Evolutionary conservation across 371 early-diverging fungal species (phyloP).

Genomic region (Mucor mucedo): DNA sequence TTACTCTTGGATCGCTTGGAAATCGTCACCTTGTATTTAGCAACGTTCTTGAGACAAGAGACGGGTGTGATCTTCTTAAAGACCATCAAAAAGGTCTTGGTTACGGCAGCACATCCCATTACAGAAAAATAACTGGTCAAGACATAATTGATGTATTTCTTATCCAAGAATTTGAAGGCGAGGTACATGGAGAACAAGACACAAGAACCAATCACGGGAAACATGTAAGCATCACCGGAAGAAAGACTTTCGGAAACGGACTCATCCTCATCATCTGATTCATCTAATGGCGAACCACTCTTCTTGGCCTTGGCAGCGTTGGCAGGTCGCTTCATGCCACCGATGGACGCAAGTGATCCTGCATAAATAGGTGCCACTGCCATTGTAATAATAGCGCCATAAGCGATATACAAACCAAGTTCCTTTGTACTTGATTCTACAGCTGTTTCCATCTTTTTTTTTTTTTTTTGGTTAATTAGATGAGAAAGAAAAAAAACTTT

Average conservation of each 20-base stretch:
- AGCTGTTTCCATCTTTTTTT: too few relatives aligned
- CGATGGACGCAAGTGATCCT: constrained; percentile 82
- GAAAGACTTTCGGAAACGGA: constrained; percentile 79
- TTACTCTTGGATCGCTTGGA: constrained; percentile 76
- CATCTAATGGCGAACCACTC: constrained; percentile 40
- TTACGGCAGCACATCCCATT: constrained; percentile 79
- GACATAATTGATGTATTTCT: constrained; percentile 84
- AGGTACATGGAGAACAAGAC: constrained; percentile 87
- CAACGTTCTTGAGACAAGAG: constrained; percentile 56
- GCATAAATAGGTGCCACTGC: constrained; percentile 88
- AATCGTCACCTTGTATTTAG: constrained; percentile 73
- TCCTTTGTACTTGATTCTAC: constrained; percentile 24
- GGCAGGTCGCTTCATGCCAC: constrained; percentile 70
- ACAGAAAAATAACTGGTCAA: constrained; percentile 89
- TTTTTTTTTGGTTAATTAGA: too few relatives aligned
- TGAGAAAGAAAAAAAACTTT: too few relatives aligned
- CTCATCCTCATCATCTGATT: constrained; percentile 65
- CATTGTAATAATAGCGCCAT: constrained; percentile 87
- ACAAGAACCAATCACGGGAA: constrained; percentile 89
- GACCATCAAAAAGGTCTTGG: constrained; percentile 66
- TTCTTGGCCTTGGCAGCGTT: constrained; percentile 47
- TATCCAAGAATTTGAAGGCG: constrained; percentile 83
- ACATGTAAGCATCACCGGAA: constrained; percentile 90
- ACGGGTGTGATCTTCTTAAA: constrained; percentile 55
- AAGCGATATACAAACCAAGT: constrained; percentile 73